phyloP scores from a whole-genome alignment of 768 basidiomycete genomes.

The Trametes coccinea region DNA sequence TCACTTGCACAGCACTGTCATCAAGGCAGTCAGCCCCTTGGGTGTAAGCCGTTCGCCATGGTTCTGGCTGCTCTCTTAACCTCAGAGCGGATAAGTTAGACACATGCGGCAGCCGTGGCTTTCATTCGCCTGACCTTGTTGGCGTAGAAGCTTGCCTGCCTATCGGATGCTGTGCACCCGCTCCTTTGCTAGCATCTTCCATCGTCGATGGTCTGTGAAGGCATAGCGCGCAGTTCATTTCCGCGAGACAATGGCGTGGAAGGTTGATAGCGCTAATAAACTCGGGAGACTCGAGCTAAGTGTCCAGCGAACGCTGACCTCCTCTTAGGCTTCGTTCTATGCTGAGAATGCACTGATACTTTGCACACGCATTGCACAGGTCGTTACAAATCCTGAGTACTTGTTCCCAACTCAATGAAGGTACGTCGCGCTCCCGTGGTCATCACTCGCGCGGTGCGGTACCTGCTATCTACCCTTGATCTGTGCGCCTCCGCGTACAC shows the following conservation, averaged over 20 bases:
- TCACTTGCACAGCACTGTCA: too few relatives aligned
- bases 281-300: neutral
- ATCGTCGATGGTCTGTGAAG: neutral
- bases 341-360: too few relatives aligned
- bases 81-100: neutral
- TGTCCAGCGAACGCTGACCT: too few relatives aligned
- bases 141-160: neutral
- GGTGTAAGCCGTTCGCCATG: too few relatives aligned
- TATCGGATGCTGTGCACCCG: conserved; percentile 10
- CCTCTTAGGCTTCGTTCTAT: too few relatives aligned
- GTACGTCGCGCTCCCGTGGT: neutral
- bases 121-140: conserved; percentile 10
- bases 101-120: neutral
- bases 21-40: too few relatives aligned
- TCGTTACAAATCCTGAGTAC: too few relatives aligned
- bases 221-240: conserved; percentile 14
- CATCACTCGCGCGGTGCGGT: neutral
- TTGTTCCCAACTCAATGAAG: neutral
- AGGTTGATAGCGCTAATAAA: neutral
- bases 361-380: too few relatives aligned
- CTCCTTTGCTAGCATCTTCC: neutral
- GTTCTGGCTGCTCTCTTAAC: neutral
- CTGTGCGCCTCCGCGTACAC: conserved; percentile 19
- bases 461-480: conserved; percentile 11
- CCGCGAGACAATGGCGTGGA: conserved; percentile 13